Percentiles rank a stretch among this genome's conserved stretches.
Conservation (phyloP, 441 rosid genomes). For the Corymbia calophylla region DNA sequence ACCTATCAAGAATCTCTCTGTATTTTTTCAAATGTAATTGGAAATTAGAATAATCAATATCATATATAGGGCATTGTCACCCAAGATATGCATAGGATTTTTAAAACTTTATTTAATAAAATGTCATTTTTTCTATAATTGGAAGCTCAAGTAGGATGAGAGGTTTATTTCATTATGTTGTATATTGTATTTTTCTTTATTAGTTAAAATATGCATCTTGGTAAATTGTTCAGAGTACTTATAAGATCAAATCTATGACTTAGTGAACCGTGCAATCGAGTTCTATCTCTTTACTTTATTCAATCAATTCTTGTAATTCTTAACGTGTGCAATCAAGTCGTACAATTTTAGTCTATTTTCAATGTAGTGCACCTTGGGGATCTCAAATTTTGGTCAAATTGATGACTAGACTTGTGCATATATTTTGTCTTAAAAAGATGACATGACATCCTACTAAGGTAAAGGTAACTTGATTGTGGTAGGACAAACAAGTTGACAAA, state of each 20-base stretch:
- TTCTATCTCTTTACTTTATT: background rate
- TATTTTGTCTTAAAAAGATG: background rate
- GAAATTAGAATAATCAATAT: background rate
- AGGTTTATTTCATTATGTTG: background rate
- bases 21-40: background rate
- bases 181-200: no score
- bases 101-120: background rate
- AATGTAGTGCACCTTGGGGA: background rate
- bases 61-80: background rate
- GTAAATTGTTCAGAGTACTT: no score
- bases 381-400: background rate
- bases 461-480: background rate
- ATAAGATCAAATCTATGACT: background rate
- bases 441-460: background rate
- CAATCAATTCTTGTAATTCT: background rate
- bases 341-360: background rate
- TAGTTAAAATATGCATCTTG: no score
- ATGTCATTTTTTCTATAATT: background rate
- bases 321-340: background rate
- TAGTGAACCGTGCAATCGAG: background rate
- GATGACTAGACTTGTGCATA: background rate
- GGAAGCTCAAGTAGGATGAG: background rate
- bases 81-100: background rate
- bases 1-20: background rate
- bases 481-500: background rate